A percentile compares a stretch with the other conserved stretches of the same genome.
phyloP scores from a whole-genome alignment of 2,329 filamentous ascomycete genomes.

The Aspergillus fischeri region DNA sequence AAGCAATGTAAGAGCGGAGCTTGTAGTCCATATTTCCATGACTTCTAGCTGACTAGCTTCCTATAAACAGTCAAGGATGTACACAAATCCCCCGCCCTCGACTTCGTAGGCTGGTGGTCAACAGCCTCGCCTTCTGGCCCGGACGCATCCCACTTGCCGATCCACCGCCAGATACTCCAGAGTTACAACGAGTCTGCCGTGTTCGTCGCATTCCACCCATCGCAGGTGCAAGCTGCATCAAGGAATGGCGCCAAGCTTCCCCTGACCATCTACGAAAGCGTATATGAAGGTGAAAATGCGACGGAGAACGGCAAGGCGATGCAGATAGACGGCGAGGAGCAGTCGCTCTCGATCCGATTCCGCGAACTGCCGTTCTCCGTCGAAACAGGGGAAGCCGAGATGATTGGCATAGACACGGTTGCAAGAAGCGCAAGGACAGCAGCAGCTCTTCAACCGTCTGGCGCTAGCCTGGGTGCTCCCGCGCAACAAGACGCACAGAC shows the following conservation, averaged over 20 bases:
- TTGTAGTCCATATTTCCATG: not conserved
- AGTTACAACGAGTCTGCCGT: slow-evolving; percentile 80
- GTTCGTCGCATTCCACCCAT: slow-evolving; percentile 80
- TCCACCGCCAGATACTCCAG: slow-evolving; percentile 73
- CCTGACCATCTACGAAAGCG: slow-evolving; percentile 84
- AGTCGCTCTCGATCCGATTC: slow-evolving; percentile 65
- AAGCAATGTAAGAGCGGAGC: slow-evolving; percentile 67
- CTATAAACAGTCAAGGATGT: slow-evolving; percentile 71
- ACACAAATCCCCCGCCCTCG: slow-evolving; percentile 76
- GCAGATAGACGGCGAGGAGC: slow-evolving; percentile 65
- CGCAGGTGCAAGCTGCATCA: slow-evolving; percentile 47
- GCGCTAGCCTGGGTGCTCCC: slow-evolving; percentile 10
- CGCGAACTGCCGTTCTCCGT: slow-evolving; percentile 79
- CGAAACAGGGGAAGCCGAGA: slow-evolving; percentile 92
- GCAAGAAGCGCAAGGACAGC: slow-evolving; percentile 81
- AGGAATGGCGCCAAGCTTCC: slow-evolving; percentile 75
- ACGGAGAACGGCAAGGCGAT: slow-evolving; percentile 59
- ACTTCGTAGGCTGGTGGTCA: slow-evolving; percentile 91
- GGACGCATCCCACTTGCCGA: slow-evolving; percentile 59
- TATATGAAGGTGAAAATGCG: slow-evolving; percentile 65
- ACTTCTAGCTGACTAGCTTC: slow-evolving; percentile 6
- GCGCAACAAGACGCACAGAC: slow-evolving; percentile 9
- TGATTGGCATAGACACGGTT: slow-evolving; percentile 95
- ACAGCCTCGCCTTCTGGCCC: slow-evolving; percentile 71
- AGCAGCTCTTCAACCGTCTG: slow-evolving; percentile 49